These are phyloP conservation scores for Westerdykella sp. DNA, from an alignment of 2,329 filamentous ascomycete species.

Conservation along the genomic window DNA sequence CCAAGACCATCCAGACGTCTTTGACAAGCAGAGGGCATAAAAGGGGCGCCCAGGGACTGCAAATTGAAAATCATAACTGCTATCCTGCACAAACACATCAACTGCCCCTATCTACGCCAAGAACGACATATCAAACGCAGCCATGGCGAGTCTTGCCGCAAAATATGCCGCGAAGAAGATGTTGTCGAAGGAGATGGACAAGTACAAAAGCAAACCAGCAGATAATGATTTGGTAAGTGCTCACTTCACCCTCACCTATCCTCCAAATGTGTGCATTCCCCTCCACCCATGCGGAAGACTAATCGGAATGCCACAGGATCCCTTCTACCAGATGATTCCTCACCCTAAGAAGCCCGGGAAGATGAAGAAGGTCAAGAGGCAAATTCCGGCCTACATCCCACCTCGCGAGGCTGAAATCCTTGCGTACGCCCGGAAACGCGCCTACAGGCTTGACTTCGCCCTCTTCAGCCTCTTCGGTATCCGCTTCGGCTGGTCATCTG, in stretches of 20 bases:
- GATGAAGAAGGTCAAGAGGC: constrained; percentile 77
- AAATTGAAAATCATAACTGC: background rate
- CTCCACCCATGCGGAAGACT: background rate
- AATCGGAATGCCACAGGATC: constrained; percentile 56
- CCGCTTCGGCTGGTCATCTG: constrained; percentile 80
- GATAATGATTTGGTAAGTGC: constrained; percentile 38
- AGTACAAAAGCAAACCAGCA: constrained; percentile 42
- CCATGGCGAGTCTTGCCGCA: constrained; percentile 43
- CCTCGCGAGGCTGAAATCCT: constrained; percentile 75
- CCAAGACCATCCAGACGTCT: background rate
- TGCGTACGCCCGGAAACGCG: constrained; percentile 76
- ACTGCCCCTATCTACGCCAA: background rate
- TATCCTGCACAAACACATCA: constrained; percentile 4
- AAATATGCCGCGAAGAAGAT: constrained; percentile 48
- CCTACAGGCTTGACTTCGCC: constrained; percentile 78
- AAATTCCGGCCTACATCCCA: constrained; percentile 75
- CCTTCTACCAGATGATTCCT: constrained; percentile 78
- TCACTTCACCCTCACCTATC: background rate
- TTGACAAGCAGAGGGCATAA: background rate
- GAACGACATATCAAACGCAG: constrained; percentile 11
- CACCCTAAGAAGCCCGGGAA: constrained; percentile 68
- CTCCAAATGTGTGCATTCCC: constrained; percentile 1
- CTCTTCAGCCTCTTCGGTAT: constrained; percentile 77
- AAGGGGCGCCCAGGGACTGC: background rate
- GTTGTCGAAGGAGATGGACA: constrained; percentile 42